phyloP scores from a whole-genome alignment of 73 alveolate species.

The Paramecium primaurelia region DNA sequence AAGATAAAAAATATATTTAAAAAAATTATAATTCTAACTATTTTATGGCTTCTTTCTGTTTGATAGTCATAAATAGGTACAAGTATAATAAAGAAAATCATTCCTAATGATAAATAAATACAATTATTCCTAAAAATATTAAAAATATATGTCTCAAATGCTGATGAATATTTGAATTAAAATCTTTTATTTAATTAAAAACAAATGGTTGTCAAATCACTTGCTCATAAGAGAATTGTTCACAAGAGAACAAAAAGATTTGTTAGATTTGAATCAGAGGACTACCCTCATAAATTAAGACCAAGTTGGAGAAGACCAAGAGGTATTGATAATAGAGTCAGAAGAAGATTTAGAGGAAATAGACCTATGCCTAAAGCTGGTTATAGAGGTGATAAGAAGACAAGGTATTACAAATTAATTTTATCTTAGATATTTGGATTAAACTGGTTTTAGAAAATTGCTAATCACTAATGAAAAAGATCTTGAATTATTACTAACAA shows the following conservation, averaged over 20 bases:
- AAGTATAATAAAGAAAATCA: neutral
- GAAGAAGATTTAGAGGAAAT: slow-evolving; percentile 98
- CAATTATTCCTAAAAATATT: neutral
- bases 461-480: slow-evolving; percentile 86
- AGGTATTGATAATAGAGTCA: slow-evolving; percentile 98
- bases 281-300: slow-evolving; percentile 57
- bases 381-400: slow-evolving; percentile 91
- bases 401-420: slow-evolving; percentile 42
- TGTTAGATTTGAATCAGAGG: slow-evolving; percentile 64
- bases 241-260: slow-evolving; percentile 62
- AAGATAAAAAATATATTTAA: too few species aligned
- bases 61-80: neutral
- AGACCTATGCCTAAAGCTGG: slow-evolving; percentile 94
- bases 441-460: slow-evolving; percentile 94
- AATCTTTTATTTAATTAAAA: slow-evolving; percentile 7
- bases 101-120: neutral
- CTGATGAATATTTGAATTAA: slow-evolving; percentile 5
- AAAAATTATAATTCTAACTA: neutral
- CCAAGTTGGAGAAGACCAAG: slow-evolving; percentile 98
- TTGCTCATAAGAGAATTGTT: slow-evolving; percentile 53
- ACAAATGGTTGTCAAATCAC: slow-evolving; percentile 56
- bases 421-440: slow-evolving; percentile 70
- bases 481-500: slow-evolving; percentile 96
- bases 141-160: neutral
- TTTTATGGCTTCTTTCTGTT: too few species aligned